Evolutionary conservation across 2,329 filamentous ascomycete genomes (phyloP), one percentile per base, ranked within the genome.

Genomic region (Harringtonia aguacate): DNA sequence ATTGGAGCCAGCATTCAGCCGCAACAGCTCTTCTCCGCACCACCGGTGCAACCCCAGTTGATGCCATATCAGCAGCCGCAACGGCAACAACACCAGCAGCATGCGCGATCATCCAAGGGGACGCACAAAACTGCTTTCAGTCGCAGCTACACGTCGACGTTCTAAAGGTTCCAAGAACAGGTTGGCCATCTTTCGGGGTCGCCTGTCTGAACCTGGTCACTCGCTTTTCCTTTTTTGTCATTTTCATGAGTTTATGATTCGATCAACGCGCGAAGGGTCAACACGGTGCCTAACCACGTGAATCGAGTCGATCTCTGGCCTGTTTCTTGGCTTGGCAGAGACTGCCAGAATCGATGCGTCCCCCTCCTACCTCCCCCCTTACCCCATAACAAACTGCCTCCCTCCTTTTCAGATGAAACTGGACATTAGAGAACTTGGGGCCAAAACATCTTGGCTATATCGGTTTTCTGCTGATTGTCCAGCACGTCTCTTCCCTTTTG

Each of bases 1-100:
- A 87, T 88, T 57, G 83, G 83, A 38, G 65, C 68, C 37, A 66
- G 57, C 50, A 64, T 49, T 36, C 54, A 45, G 45, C 57, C 47
- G 50, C 52, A 52, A 44, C 45, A 52, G 21, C 43, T 50, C 20
- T 49, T 52, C 39, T 36, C 34, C 9, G 36, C 33, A 14, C 56
- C 43, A 55, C 56, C 57, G 4, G 28, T 55, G 24, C 67, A 65
- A 51, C 61, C 64, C 36, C 50, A 36, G 49, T 63, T 41, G 42
- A 38, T 44, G 44, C 22, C 42, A 3, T 48, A 46, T 27, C 46
- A 59, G 57, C 48, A 62, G 61, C 46, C 66, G 58, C 47, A 63
- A 58, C 50, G 64, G 56, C 37, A 61, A 17, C 30, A 33, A 20
- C 46, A 43, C 28, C 45, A 44, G 13, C 42, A 36, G 8, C 41